Base-by-base conservation (phyloP, 345 rosid species). In the Rhodamnia rubescens region DNA sequence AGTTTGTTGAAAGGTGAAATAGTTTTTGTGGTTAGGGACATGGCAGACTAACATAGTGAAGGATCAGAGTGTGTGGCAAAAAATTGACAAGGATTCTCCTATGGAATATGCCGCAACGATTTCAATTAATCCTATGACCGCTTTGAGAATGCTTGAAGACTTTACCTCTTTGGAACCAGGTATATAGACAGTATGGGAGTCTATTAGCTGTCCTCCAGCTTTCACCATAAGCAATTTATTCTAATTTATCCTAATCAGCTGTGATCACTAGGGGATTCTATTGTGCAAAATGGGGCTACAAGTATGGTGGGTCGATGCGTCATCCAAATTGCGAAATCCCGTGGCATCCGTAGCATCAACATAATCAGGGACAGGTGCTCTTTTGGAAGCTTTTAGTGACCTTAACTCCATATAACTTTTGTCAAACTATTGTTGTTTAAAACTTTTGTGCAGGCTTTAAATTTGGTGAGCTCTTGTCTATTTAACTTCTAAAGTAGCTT, bases 261-360 rank as follows among this genome's bases (percentile, higher is more conserved):
- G 50, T 55, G 83, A 59, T 85, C 49, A 86, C 50, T 95, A 93
- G 96, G 98, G 82, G 96, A 95, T 85, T 90, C 95, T 81, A 87
- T 97, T 42, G 98, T 95, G 86, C 98, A 97, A 95, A 97, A 96
- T 89, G 99, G 98, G 52, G 94, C 98, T 85, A 94, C 98, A 53
- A 96, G 96, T 89, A 93, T 94, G 10, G 98, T 95, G 55, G 98
- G 99, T 82, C 98, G 92, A 87, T 96, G 99, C 89, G 87, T 94
- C 53, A 93, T 95, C 86, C 99, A 95, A 91, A 91, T 97, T 88
- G 99, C 98, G 11, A 88, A 85, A 86, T 88, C 88, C 36, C 93
- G 92, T 81, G 91, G 97, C 85, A 92, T 97, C 86, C 92, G 90
- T 86, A 97, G 91, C 87, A 88, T 95, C 85, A 95, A 96, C 61